These are phyloP conservation scores for Chrysanthemum seticuspe DNA, from an alignment of 129 eudicot species.

Conservation along the genomic window DNA sequence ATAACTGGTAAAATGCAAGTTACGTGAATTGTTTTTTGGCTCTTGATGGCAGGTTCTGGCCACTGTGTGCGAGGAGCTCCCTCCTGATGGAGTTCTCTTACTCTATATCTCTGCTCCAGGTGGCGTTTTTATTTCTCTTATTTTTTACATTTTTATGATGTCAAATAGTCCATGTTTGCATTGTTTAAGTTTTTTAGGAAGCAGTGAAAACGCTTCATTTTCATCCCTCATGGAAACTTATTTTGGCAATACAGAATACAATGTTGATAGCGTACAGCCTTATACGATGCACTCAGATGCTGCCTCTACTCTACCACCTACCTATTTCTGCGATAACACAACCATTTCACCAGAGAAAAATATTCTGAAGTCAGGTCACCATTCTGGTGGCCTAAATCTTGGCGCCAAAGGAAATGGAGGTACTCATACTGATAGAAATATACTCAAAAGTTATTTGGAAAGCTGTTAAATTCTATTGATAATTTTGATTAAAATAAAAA, in stretches of 20 bases:
- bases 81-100: conserved; percentile 81
- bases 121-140: conserved; percentile 25
- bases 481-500: neutral
- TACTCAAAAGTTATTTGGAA: neutral
- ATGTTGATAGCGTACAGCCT: conserved; percentile 44
- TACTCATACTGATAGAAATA: conserved; percentile 16
- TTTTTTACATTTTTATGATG: neutral
- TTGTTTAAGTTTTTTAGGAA: conserved; percentile 28
- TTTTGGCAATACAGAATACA: conserved; percentile 40
- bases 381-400: conserved; percentile 61
- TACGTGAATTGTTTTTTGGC: conserved; percentile 22
- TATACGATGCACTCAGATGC: conserved; percentile 37
- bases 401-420: conserved; percentile 90
- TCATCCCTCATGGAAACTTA: conserved; percentile 24
- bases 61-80: conserved; percentile 90
- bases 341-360: conserved; percentile 35
- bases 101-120: conserved; percentile 80
- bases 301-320: conserved; percentile 31
- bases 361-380: conserved; percentile 22
- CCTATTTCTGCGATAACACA: conserved; percentile 32
- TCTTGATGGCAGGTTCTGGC: conserved; percentile 70
- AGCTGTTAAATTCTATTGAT: neutral
- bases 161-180: conserved; percentile 10
- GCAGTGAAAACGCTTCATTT: conserved; percentile 31
- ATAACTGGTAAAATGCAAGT: neutral